Evolutionary conservation across 1,284 basidiomycete species (phyloP), one percentile per base, ranked within the genome.

Genomic region (Meripilus lineatus): DNA sequence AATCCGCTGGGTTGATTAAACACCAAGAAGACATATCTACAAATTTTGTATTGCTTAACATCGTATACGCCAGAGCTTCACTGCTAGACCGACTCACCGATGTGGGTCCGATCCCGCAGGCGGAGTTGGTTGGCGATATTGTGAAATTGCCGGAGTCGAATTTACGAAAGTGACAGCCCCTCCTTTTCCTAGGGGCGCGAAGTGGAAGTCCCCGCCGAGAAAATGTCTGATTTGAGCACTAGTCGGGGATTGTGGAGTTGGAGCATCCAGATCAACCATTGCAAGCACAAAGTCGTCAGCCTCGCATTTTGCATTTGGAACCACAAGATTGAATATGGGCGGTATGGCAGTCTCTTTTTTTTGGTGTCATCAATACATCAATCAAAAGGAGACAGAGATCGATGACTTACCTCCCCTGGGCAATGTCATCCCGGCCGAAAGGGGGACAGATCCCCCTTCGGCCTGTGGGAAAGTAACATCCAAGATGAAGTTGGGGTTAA

Each of bases 61-160:
- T 33, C 6, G 13, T 17, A 14, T 56, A 46, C 46, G 54, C 52
- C 38, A 56, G 53, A 35, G 21, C 44, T 21, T 21, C 13, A 39
- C 13, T 8, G 37, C 25, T 14, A 23, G 22, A 36, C 38, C 3
- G 20, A 53, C 64, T 44, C 44, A 76, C 75, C 74, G 64, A 55
- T 78, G 76, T n/a, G 74, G 63, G 48, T 69, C 67, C 8, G 74
- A 75, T 2, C 72, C 74, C 17, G 69, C 70, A n/a, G 71, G 72
- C 10, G 75, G 75, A 1, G 67, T 71, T 1, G 76, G 75, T 50
- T 75, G 73, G 7, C 48, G 48, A 54, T 68, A 79, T 4, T 64
- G 54, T 3, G 70, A 69, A 15, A 77, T 48, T 6, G 75, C 71
- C 1, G 69, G 63, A 0, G 71, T 77, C 8, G 49, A 52, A 52